A percentile compares a stretch with the other conserved stretches of the same genome.
These are phyloP conservation scores for Diaporthe vexans DNA, from an alignment of 2,329 filamentous ascomycete species.

Conservation along the genomic window DNA sequence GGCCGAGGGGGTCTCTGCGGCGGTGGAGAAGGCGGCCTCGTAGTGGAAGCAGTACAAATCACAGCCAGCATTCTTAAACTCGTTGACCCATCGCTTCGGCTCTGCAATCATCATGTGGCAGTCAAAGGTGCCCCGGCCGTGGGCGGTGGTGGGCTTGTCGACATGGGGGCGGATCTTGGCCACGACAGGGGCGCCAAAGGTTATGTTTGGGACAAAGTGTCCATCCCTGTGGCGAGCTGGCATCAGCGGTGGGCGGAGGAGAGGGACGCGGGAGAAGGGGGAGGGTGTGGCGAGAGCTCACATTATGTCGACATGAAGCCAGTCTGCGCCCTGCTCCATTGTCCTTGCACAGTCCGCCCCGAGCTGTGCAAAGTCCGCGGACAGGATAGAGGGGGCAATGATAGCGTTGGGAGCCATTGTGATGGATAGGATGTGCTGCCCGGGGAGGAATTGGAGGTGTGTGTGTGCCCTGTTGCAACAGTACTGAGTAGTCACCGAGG, in stretches of 20 bases:
- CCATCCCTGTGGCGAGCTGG: slow-evolving; percentile 78
- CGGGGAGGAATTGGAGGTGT: not conserved
- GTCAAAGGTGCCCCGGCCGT: slow-evolving; percentile 93
- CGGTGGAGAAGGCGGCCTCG: slow-evolving; percentile 92
- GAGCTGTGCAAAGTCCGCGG: slow-evolving; percentile 92
- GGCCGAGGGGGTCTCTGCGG: slow-evolving; percentile 82
- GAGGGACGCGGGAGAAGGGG: not conserved
- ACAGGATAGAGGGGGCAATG: slow-evolving; percentile 96
- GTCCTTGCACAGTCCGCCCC: slow-evolving; percentile 89
- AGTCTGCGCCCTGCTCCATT: slow-evolving; percentile 89
- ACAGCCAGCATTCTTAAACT: slow-evolving; percentile 93
- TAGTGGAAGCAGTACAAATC: slow-evolving; percentile 99
- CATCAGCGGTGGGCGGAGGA: not conserved
- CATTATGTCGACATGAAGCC: slow-evolving; percentile 96
- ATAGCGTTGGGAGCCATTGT: slow-evolving; percentile 91
- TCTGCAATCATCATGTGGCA: slow-evolving; percentile 99
- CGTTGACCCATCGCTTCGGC: slow-evolving; percentile 98
- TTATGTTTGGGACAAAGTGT: slow-evolving; percentile 99
- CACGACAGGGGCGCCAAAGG: slow-evolving; percentile 94
- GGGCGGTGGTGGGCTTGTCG: slow-evolving; percentile 75
- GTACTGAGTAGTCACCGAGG: not conserved
- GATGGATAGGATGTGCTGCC: not conserved
- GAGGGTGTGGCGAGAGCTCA: slow-evolving; percentile 50
- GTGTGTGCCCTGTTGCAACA: not conserved
- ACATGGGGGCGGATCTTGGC: slow-evolving; percentile 93